Evolutionary conservation across 83 land plant species (phyloP), one percentile per base, ranked within the genome.

Genomic region (Picea abies): DNA sequence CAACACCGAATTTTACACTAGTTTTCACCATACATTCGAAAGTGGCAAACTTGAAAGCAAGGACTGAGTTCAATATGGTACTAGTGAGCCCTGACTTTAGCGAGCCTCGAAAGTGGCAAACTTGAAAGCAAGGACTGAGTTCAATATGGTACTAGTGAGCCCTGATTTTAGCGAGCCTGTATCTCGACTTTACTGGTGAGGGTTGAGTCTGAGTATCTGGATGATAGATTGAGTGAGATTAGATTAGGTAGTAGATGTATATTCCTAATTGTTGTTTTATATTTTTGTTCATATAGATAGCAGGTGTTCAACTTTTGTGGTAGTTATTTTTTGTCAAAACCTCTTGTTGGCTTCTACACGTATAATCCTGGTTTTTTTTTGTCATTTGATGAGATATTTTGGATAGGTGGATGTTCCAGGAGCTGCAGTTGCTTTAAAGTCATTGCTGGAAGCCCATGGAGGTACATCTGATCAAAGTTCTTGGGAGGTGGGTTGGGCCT

Each of bases 401-500:
- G 69, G 64, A 65, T 22, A 96, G 98, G 93, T 90, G 85, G 92
- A 94, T 84, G 86, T 94, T 11, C 89, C 95, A 29, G 64, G 66
- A 86, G 90, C 97, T 63, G 85, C 90, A 60, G 49, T 35, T 83
- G 99, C 99, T 49, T 85, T 96, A 37, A 87, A 88, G 80, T 87
- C 91, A 22, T 83, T 96, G 62, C 63, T 94, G 79, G 92, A 89
- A 84, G 92, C 88, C 80, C 92, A 91, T 78, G 89, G 88, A 64
- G 90, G 90, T 63, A 86, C 89, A 60, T 47, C 60, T 6, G 90
- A 92, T 65, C 71, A 81, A 81, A 85, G 90, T 62, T 78, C 88
- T 76, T 96, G 99, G 99, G 99, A 95, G 62, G 86, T 89, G 60
- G 97, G 98, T 76, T 96, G 97, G 97, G 90, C 94, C 14, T 84